Evolutionary conservation across 345 rosid genomes (phyloP).

Genomic region (Firmiana major): DNA sequence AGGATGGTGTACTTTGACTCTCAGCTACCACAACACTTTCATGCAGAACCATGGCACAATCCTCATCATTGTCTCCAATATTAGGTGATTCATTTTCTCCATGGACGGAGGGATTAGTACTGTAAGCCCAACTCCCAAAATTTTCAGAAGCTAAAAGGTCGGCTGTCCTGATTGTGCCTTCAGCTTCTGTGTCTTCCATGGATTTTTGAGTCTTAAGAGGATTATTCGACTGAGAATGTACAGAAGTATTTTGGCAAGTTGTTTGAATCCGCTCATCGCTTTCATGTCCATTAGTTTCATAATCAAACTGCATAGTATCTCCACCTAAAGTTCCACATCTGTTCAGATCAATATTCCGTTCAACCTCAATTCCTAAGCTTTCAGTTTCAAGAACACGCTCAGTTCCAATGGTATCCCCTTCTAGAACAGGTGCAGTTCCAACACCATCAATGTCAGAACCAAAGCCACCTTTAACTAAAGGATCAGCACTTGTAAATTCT

Average conservation of each 20-base stretch:
- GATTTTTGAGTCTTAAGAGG: conserved; percentile 34
- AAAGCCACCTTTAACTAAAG: conserved; percentile 54
- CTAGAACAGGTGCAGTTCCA: conserved; percentile 50
- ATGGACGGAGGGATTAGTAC: conserved; percentile 78
- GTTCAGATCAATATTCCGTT: conserved; percentile 33
- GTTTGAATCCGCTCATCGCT: conserved; percentile 34
- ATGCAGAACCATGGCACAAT: conserved; percentile 27
- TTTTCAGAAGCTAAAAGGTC: conserved; percentile 90
- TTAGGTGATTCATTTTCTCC: conserved; percentile 68
- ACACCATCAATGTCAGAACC: conserved; percentile 78
- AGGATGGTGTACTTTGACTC: conserved; percentile 58
- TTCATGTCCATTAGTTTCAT: conserved; percentile 49
- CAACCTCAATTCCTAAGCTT: conserved; percentile 50
- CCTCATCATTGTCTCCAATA: conserved; percentile 43
- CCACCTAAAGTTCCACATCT: conserved; percentile 40
- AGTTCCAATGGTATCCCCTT: conserved; percentile 60
- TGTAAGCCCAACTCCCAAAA: conserved; percentile 82
- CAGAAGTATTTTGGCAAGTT: conserved; percentile 18
- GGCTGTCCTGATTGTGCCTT: conserved; percentile 57
- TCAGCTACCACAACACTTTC: conserved; percentile 45
- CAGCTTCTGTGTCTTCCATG: conserved; percentile 58
- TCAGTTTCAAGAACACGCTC: conserved; percentile 80
- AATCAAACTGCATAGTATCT: conserved; percentile 85
- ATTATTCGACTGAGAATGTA: conserved; percentile 28
- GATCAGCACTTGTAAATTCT: conserved; percentile 54